A percentile compares a stretch with the other conserved stretches of the same genome.
Conservation (phyloP, 148 eudicot species). For the Rhododendron ovatum region DNA sequence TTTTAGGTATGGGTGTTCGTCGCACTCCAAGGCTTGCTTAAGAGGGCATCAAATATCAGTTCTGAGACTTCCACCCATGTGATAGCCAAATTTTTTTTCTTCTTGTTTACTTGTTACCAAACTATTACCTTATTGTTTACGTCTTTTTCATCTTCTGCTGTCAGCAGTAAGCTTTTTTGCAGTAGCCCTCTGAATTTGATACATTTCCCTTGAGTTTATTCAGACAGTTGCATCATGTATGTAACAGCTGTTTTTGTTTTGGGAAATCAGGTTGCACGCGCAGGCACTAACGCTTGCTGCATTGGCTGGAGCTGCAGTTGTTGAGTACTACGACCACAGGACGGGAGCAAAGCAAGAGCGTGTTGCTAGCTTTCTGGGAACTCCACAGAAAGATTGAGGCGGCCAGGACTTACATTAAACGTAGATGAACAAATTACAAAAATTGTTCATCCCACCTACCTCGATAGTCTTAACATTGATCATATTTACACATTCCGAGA, state of each 20-base stretch:
- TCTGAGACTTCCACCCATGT: not conserved
- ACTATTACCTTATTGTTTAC: not conserved
- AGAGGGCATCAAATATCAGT: not conserved
- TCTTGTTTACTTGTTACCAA: not conserved
- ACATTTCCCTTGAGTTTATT: not conserved
- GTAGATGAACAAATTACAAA: not conserved
- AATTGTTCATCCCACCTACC: not conserved
- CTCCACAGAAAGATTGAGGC: slow-evolving; percentile 12
- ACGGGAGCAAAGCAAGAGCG: slow-evolving; percentile 32
- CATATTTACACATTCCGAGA: not conserved
- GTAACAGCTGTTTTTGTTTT: not conserved
- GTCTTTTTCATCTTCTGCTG: not conserved
- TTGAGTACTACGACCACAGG: slow-evolving; percentile 33
- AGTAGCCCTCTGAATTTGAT: not conserved
- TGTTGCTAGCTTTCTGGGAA: slow-evolving; percentile 21
- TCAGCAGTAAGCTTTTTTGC: not conserved
- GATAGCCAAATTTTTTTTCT: not conserved
- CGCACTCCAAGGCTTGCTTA: not conserved
- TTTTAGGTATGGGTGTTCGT: not conserved
- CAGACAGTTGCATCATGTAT: not conserved
- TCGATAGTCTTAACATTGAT: not conserved
- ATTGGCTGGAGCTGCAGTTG: slow-evolving; percentile 33
- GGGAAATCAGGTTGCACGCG: slow-evolving; percentile 32
- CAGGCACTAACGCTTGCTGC: slow-evolving; percentile 44
- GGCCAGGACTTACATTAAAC: not conserved